These are phyloP conservation scores for Pelargonium australe DNA, from an alignment of 441 rosid species.

Conservation along the genomic window DNA sequence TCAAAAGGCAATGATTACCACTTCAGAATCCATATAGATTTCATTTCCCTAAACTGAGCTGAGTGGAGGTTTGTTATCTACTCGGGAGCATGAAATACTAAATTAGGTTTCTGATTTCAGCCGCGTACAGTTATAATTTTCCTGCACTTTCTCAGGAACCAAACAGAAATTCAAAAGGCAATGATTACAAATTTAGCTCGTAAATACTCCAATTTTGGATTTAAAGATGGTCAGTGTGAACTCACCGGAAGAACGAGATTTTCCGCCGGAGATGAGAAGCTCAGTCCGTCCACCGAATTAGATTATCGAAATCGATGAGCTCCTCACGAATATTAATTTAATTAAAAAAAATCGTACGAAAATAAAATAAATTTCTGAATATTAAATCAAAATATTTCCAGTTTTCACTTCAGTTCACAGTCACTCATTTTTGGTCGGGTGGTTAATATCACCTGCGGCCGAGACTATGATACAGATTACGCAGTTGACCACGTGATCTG, in stretches of 20 bases:
- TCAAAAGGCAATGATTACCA: not conserved
- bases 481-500: too few species aligned
- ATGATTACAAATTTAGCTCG: not conserved
- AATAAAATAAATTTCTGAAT: not conserved
- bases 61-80: not conserved
- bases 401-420: not conserved
- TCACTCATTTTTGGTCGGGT: not conserved
- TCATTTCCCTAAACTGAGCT: not conserved
- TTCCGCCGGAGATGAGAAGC: slow-evolving; percentile 3
- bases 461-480: not conserved
- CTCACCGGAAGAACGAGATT: not conserved
- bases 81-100: not conserved
- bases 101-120: not conserved
- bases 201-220: not conserved
- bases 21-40: not conserved
- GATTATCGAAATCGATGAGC: not conserved
- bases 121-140: not conserved
- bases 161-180: not conserved
- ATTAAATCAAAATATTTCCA: not conserved
- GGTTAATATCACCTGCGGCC: not conserved
- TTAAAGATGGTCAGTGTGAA: not conserved
- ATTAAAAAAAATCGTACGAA: not conserved
- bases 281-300: not conserved
- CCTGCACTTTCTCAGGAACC: slow-evolving; percentile 1
- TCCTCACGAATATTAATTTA: too few species aligned